A percentile compares a stretch with the other conserved stretches of the same genome.
phyloP scores from a whole-genome alignment of 106 monocot species.

The Vanilla planifolia region DNA sequence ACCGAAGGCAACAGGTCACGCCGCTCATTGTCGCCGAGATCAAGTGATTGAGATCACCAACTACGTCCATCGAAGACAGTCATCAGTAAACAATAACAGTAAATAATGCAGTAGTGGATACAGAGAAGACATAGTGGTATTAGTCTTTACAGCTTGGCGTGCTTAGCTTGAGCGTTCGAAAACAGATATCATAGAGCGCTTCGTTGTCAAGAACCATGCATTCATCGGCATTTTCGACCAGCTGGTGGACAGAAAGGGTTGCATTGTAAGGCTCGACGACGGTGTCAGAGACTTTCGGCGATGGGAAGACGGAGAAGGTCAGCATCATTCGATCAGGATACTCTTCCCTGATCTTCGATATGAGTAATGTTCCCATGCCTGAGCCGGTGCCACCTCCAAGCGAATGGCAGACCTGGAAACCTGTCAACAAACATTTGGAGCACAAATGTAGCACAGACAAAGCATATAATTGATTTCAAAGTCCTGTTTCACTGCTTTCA shows the following conservation, averaged over 20 bases:
- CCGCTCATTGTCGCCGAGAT: conserved; percentile 18
- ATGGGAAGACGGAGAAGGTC: conserved; percentile 7
- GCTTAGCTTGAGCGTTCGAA: conserved; percentile 13
- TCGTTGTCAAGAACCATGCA: conserved; percentile 22
- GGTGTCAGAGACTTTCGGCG: conserved; percentile 6
- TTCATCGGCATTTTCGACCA: conserved; percentile 16
- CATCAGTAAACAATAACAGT: background rate
- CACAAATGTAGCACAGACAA: too few relatives aligned
- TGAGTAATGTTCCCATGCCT: conserved; percentile 9
- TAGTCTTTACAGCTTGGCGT: conserved; percentile 13
- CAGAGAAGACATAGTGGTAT: background rate
- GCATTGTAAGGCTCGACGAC: conserved; percentile 10
- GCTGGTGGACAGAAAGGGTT: conserved; percentile 8
- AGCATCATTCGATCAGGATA: conserved; percentile 12
- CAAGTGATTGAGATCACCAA: conserved; percentile 20
- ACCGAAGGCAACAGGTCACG: conserved; percentile 19
- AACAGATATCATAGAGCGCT: conserved; percentile 19
- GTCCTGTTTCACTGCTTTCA: too few relatives aligned
- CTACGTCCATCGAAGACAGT: background rate
- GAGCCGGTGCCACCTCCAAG: conserved; percentile 9
- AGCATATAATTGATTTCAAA: too few relatives aligned
- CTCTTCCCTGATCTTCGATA: conserved; percentile 13
- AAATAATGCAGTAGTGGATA: background rate
- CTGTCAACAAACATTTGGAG: background rate
- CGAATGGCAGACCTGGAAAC: conserved; percentile 9